phyloP scores from a whole-genome alignment of 1,284 basidiomycete genomes.

The Moesziomyces antarcticus region DNA sequence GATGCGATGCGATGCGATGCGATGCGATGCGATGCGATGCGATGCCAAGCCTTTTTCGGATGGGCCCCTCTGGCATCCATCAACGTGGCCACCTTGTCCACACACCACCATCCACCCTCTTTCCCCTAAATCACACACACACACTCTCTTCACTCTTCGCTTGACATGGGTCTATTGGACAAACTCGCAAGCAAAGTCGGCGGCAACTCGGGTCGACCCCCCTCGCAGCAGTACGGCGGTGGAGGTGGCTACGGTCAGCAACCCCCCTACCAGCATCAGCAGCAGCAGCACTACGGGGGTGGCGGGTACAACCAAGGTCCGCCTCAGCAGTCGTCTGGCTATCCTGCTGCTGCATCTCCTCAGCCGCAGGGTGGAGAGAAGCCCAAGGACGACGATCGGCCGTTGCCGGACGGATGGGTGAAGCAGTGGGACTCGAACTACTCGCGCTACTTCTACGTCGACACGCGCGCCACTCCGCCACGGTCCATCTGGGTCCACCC shows the following conservation, averaged over 20 bases:
- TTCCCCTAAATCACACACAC: too few species aligned
- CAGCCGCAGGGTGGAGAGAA: conserved; percentile 11
- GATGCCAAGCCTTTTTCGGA: too few species aligned
- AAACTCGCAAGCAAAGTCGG: conserved; percentile 57
- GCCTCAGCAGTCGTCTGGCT: conserved; percentile 11
- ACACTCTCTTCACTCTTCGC: too few species aligned
- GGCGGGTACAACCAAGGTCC: conserved; percentile 13
- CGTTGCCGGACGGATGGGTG: conserved; percentile 60
- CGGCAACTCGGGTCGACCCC: conserved; percentile 27
- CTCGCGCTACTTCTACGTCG: conserved; percentile 64
- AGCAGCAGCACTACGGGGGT: conserved; percentile 24
- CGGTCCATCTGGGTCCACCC: conserved; percentile 65
- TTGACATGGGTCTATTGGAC: conserved; percentile 55
- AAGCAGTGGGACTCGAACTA: conserved; percentile 65
- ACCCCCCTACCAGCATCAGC: conserved; percentile 27
- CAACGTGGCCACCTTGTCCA: too few species aligned
- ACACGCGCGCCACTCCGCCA: conserved; percentile 61
- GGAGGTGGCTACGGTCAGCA: conserved; percentile 27
- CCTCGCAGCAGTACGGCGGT: conserved; percentile 36
- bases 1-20: too few species aligned
- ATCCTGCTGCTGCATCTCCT: conserved; percentile 6
- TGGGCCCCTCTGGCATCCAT: too few species aligned
- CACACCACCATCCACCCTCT: too few species aligned
- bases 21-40: too few species aligned
- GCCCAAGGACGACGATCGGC: conserved; percentile 48